Conservation (phyloP, 805 yeast species). For the Nakazawaea wickerhamii region DNA sequence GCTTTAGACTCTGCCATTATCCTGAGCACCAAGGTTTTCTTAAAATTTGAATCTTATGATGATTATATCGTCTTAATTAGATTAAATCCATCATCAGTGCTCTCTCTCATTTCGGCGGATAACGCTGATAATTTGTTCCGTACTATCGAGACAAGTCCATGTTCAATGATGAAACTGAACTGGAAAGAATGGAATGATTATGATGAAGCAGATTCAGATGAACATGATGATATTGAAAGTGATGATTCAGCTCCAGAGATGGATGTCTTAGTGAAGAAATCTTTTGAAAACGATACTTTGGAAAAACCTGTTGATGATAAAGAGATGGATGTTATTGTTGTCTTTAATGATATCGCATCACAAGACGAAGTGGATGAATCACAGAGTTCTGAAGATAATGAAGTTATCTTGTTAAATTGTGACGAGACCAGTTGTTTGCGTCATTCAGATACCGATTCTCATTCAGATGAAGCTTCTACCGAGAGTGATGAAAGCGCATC, state of each 20-base stretch:
- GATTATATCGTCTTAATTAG: not conserved
- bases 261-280: not conserved
- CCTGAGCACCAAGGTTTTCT: slow-evolving; percentile 1
- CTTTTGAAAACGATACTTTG: not conserved
- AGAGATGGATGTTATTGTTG: not conserved
- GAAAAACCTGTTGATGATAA: not conserved
- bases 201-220: slow-evolving; percentile 1
- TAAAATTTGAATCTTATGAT: not conserved
- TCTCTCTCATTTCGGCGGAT: not conserved
- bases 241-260: not conserved
- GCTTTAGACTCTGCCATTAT: not conserved
- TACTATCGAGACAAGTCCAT: not conserved
- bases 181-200: not conserved
- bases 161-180: not conserved
- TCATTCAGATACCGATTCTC: no score
- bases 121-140: not conserved
- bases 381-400: no score
- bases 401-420: no score
- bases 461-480: no score
- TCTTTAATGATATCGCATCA: no score
- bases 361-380: no score
- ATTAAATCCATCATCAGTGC: not conserved
- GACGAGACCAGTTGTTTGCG: no score
- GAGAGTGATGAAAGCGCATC: no score
- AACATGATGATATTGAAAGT: not conserved